These are phyloP conservation scores for Lithocarpus polystachyus DNA, from an alignment of 306 rosid species.

Conservation along the genomic window DNA sequence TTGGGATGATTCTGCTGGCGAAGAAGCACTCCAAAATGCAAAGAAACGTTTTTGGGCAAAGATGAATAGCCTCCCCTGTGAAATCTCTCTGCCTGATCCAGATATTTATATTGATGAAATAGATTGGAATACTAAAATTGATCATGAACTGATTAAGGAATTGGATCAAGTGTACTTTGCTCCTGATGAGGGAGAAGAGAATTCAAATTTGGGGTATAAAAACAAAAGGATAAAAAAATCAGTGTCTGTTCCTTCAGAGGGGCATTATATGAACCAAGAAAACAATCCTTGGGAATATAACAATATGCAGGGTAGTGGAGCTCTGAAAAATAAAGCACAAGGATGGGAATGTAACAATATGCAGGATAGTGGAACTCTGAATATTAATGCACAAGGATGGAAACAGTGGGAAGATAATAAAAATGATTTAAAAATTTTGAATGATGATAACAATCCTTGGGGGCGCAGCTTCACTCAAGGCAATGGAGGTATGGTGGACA, in stretches of 20 bases:
- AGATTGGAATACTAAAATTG: conserved; percentile 69
- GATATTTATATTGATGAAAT: conserved; percentile 54
- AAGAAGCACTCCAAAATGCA: conserved; percentile 74
- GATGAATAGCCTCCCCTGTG: conserved; percentile 44
- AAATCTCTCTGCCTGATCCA: conserved; percentile 46
- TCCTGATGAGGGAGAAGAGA: conserved; percentile 46
- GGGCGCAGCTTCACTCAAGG: conserved; percentile 21
- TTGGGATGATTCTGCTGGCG: conserved; percentile 78
- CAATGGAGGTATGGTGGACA: conserved; percentile 31
- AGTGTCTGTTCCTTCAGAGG: conserved; percentile 20
- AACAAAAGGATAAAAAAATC: conserved; percentile 47
- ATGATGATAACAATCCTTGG: conserved; percentile 48
- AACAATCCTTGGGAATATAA: conserved; percentile 41
- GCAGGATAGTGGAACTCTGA: conserved; percentile 5
- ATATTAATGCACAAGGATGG: conserved; percentile 24
- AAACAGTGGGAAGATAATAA: conserved; percentile 28
- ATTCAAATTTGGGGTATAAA: conserved; percentile 8
- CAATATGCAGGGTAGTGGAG: conserved; percentile 4
- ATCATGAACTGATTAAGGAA: conserved; percentile 63
- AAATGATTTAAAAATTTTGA: conserved; percentile 16
- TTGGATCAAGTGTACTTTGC: conserved; percentile 42
- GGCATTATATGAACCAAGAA: conserved; percentile 17
- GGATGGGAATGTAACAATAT: conserved; percentile 38
- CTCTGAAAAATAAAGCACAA: conserved; percentile 15
- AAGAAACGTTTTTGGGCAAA: conserved; percentile 63